Conservation (phyloP, 2,329 filamentous ascomycete genomes). For the Talaromyces sp. region DNA sequence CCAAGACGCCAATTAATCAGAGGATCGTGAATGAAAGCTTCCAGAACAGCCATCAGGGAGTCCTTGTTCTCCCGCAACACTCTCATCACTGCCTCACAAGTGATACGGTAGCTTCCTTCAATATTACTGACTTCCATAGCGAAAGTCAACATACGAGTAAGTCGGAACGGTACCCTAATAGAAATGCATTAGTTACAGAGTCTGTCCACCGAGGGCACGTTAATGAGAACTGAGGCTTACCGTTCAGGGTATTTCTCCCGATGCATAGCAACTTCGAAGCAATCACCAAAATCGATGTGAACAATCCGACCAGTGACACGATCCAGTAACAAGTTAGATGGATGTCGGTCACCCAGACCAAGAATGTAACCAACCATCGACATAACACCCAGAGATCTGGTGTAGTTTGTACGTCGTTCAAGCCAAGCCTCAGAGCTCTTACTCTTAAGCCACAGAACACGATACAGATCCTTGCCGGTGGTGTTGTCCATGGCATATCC, state of each 20-base stretch:
- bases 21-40: constrained; percentile 99
- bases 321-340: constrained; percentile 97
- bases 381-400: constrained; percentile 95
- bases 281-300: constrained; percentile 99
- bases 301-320: constrained; percentile 94
- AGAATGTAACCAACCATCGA: constrained; percentile 99
- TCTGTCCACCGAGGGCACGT: too few species aligned
- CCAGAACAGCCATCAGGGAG: constrained; percentile 94
- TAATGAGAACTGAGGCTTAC: too few species aligned
- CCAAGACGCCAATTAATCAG: constrained; percentile 92
- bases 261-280: constrained; percentile 99
- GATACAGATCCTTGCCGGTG: constrained; percentile 96
- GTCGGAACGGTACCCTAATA: constrained; percentile 81
- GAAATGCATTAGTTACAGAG: too few species aligned
- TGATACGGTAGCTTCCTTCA: constrained; percentile 96
- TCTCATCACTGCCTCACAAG: constrained; percentile 97
- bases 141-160: constrained; percentile 98
- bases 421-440: constrained; percentile 98
- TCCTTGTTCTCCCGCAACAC: constrained; percentile 97
- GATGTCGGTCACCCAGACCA: constrained; percentile 92
- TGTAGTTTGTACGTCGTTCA: constrained; percentile 97
- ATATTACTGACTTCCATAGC: constrained; percentile 99
- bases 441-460: constrained; percentile 97
- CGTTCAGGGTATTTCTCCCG: constrained; percentile 96
- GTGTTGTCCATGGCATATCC: constrained; percentile 99